Conservation (phyloP, 345 rosid genomes). For the Orychophragmus violaceus region DNA sequence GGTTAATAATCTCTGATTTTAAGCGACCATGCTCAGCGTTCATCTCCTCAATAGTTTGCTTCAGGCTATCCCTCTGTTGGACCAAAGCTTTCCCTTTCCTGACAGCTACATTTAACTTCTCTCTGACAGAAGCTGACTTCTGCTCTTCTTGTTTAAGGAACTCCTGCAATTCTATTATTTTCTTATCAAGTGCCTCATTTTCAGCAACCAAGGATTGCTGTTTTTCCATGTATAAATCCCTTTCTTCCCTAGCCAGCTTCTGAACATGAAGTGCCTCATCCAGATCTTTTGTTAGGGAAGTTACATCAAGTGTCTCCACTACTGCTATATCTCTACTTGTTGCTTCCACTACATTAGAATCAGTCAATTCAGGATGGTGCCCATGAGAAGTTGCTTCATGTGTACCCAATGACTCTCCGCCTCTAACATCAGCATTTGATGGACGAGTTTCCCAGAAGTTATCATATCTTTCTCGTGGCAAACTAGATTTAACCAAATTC, state of each 20-base stretch:
- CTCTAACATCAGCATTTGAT: slow-evolving; percentile 29
- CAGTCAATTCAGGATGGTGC: slow-evolving; percentile 22
- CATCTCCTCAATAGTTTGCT: slow-evolving; percentile 68
- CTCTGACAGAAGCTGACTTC: slow-evolving; percentile 68
- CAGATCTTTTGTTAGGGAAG: slow-evolving; percentile 53
- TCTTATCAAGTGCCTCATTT: slow-evolving; percentile 52
- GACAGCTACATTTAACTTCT: slow-evolving; percentile 88
- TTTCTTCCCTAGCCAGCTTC: slow-evolving; percentile 55
- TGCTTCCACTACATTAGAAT: slow-evolving; percentile 28
- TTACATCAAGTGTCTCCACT: slow-evolving; percentile 32
- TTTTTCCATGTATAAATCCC: slow-evolving; percentile 54
- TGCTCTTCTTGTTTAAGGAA: slow-evolving; percentile 76
- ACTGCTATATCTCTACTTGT: slow-evolving; percentile 39
- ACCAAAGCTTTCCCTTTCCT: slow-evolving; percentile 94
- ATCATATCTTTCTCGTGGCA: slow-evolving; percentile 24
- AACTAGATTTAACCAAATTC: slow-evolving; percentile 29
- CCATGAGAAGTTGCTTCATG: slow-evolving; percentile 30
- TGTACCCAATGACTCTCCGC: slow-evolving; percentile 29
- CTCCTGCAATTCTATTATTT: slow-evolving; percentile 56
- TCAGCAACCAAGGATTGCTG: slow-evolving; percentile 53
- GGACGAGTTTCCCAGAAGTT: slow-evolving; percentile 25
- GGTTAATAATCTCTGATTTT: slow-evolving; percentile 56
- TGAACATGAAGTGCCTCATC: slow-evolving; percentile 55
- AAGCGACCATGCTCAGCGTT: slow-evolving; percentile 50
- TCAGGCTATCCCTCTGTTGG: slow-evolving; percentile 77